A percentile compares a stretch with the other conserved stretches of the same genome.
Conservation (phyloP, 768 basidiomycete species). For the Hypsizygus marmoreus region DNA sequence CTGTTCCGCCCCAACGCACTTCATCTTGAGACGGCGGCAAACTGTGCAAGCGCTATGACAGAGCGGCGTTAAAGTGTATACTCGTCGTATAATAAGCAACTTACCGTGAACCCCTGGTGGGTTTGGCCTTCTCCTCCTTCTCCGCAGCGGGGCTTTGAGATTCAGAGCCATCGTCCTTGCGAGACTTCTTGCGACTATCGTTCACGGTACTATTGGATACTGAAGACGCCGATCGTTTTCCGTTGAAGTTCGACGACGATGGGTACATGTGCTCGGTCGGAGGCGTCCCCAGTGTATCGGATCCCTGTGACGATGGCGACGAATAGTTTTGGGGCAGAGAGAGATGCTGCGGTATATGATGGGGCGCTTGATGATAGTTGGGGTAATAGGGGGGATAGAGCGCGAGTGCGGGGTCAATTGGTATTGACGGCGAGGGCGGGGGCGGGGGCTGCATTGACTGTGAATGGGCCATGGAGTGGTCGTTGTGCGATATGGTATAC, state of each 20-base stretch:
- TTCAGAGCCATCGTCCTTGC: conserved; percentile 63
- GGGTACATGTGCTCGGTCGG: conserved; percentile 64
- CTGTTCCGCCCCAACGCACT: conserved; percentile 87
- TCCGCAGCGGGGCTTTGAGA: conserved; percentile 54
- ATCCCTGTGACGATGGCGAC: conserved; percentile 80
- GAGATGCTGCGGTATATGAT: conserved; percentile 55
- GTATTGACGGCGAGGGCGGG: conserved; percentile 56
- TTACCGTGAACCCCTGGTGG: conserved; percentile 84
- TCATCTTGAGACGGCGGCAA: conserved; percentile 92
- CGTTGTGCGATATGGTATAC: conserved; percentile 42
- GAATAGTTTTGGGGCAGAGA: conserved; percentile 61
- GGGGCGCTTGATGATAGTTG: conserved; percentile 51
- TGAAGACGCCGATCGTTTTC: conserved; percentile 66
- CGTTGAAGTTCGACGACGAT: conserved; percentile 52
- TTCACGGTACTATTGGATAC: conserved; percentile 36
- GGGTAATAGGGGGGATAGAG: conserved; percentile 68
- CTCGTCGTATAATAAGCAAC: conserved; percentile 17
- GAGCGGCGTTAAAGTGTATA: conserved; percentile 12
- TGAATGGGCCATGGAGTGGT: conserved; percentile 42
- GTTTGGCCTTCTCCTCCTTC: conserved; percentile 78
- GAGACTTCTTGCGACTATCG: conserved; percentile 58
- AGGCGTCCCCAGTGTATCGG: conserved; percentile 74
- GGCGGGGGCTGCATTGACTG: conserved; percentile 48
- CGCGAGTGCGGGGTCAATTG: conserved; percentile 73
- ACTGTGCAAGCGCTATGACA: conserved; percentile 85